phyloP scores from a whole-genome alignment of 1,284 basidiomycete species.

The Cryptococcus neoformans region DNA sequence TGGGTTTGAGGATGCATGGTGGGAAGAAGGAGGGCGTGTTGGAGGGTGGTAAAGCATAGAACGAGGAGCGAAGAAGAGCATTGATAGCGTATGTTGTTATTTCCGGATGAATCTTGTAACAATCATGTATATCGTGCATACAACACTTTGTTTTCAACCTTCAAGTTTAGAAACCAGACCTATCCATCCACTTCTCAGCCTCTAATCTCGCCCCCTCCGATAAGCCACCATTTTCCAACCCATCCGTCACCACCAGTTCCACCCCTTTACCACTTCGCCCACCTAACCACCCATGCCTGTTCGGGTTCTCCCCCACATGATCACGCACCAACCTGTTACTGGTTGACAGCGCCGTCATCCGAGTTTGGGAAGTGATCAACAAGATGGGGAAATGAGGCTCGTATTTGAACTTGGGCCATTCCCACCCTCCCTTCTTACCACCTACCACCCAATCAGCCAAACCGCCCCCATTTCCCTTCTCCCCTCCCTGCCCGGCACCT shows the following conservation, averaged over 20 bases:
- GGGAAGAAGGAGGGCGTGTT: constrained; percentile 36
- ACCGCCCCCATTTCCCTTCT: neutral
- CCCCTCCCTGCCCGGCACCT: constrained; percentile 18
- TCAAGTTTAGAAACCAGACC: constrained; percentile 36
- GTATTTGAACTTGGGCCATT: constrained; percentile 57
- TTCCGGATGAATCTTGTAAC: neutral
- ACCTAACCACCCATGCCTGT: constrained; percentile 24
- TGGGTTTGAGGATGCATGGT: constrained; percentile 44
- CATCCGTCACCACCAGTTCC: constrained; percentile 22
- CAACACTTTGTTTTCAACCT: neutral
- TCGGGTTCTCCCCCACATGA: constrained; percentile 3
- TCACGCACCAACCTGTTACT: constrained; percentile 12
- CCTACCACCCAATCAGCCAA: no score
- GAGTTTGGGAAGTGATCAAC: neutral
- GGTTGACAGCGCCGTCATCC: neutral
- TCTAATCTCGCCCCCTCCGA: constrained; percentile 36
- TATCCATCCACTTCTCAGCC: constrained; percentile 50
- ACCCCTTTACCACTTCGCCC: constrained; percentile 45
- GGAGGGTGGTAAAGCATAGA: constrained; percentile 39
- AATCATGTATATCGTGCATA: neutral
- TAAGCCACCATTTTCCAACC: constrained; percentile 32
- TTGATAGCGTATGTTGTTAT: neutral
- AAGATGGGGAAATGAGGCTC: constrained; percentile 58
- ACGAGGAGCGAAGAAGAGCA: neutral
- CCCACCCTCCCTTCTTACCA: constrained; percentile 4